Conservation (phyloP, 2,329 filamentous ascomycete species). For the Colletotrichum sp. region DNA sequence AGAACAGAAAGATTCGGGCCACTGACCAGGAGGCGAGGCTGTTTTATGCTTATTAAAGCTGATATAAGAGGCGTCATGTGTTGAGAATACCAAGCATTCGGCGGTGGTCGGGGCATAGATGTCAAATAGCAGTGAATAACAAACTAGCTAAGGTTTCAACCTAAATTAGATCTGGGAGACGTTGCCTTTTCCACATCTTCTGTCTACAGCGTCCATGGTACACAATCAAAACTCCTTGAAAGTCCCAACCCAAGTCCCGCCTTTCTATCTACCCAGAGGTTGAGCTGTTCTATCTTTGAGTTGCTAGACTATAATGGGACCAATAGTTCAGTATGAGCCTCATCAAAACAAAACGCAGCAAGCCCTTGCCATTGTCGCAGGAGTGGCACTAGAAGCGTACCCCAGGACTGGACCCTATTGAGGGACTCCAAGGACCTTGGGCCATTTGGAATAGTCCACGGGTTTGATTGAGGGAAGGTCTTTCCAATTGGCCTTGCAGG, state of each 20-base stretch:
- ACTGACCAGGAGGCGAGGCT: conserved; percentile 6
- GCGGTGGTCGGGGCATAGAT: background rate
- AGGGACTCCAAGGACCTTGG: background rate
- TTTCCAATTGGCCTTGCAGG: background rate
- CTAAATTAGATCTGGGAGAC: rapidly evolving
- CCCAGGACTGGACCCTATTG: rapidly evolving
- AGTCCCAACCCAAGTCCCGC: rapidly evolving
- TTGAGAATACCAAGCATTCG: rapidly evolving
- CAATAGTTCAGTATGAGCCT: rapidly evolving
- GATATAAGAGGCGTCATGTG: rapidly evolving
- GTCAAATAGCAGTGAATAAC: background rate
- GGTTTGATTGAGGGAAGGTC: rapidly evolving
- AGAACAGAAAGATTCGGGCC: conserved; percentile 25
- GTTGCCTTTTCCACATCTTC: too few relatives aligned
- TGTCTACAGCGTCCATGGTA: background rate
- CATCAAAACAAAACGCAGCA: rapidly evolving
- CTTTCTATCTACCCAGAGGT: background rate
- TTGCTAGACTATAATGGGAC: rapidly evolving
- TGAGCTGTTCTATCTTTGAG: rapidly evolving
- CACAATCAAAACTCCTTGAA: rapidly evolving
- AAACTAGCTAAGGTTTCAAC: rapidly evolving
- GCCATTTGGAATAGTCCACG: background rate
- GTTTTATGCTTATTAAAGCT: conserved; percentile 11
- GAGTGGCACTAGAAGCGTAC: background rate
- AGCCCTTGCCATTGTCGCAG: background rate